Evolutionary conservation across 257 asterid species (phyloP).

Genomic region (Cinchona pubescens): DNA sequence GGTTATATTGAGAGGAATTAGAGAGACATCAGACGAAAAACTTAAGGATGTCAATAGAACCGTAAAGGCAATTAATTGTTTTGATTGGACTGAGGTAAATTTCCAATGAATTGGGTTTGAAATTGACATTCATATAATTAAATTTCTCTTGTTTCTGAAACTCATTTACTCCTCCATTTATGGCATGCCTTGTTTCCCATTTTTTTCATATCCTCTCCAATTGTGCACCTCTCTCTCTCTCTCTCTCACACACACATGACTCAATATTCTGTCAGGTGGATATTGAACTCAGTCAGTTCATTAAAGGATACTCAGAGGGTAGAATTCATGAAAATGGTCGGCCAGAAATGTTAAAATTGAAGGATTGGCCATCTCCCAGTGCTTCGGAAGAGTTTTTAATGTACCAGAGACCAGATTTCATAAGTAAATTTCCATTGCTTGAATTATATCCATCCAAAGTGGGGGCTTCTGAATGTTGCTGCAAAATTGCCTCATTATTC

Average conservation of each 20-base stretch:
- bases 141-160: constrained; percentile 1
- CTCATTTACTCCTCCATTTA: constrained; percentile 14
- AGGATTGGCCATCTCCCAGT: constrained; percentile 98
- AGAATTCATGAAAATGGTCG: constrained; percentile 63
- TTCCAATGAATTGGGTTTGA: constrained; percentile 1
- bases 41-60: constrained; percentile 58
- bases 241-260: too few species aligned
- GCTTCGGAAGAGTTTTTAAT: constrained; percentile 90
- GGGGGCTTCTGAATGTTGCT: constrained; percentile 98
- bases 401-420: constrained; percentile 90
- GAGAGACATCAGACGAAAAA: constrained; percentile 77
- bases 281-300: constrained; percentile 74
- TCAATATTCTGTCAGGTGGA: constrained; percentile 53
- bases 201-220: constrained; percentile 4
- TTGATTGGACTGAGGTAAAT: constrained; percentile 66
- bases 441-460: constrained; percentile 95
- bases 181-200: neutral
- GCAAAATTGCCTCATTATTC: constrained; percentile 97
- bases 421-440: constrained; percentile 83
- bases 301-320: constrained; percentile 84
- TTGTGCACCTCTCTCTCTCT: constrained; percentile 24
- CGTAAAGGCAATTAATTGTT: constrained; percentile 79
- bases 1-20: constrained; percentile 74
- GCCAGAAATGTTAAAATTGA: constrained; percentile 71
- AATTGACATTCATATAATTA: neutral